phyloP scores from a whole-genome alignment of 257 asterid genomes.

The Salvia rosmarinus region DNA sequence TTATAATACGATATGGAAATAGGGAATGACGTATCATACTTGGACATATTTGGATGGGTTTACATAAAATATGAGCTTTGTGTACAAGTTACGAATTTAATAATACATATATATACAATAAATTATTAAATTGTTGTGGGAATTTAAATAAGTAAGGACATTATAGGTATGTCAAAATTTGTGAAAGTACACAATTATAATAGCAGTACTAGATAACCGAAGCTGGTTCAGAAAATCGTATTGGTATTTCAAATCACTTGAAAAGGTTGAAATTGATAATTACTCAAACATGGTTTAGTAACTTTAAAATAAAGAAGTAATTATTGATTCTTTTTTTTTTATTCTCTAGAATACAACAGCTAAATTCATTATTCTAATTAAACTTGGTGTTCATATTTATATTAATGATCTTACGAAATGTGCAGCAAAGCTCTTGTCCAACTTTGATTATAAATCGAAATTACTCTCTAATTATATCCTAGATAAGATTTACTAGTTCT shows the following conservation, averaged over 20 bases:
- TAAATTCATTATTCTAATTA: neutral
- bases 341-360: neutral
- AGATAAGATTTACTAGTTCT: neutral
- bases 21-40: neutral
- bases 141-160: too few species aligned
- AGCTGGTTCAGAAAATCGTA: conserved; percentile 21
- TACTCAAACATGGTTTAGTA: neutral
- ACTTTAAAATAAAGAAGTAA: neutral
- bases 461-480: too few species aligned
- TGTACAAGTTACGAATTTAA: too few species aligned
- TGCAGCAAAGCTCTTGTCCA: neutral
- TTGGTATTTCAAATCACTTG: neutral
- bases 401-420: neutral
- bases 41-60: neutral
- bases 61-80: too few species aligned
- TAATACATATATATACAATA: too few species aligned
- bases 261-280: neutral
- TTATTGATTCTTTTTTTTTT: neutral
- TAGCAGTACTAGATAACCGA: neutral
- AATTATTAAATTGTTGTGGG: too few species aligned
- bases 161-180: too few species aligned
- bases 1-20: neutral
- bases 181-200: too few species aligned
- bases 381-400: neutral
- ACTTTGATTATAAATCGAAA: neutral